A percentile compares a stretch with the other conserved stretches of the same genome.
Evolutionary conservation across 2,329 filamentous ascomycete species (phyloP).

Genomic region (Xylariaceae sp.): DNA sequence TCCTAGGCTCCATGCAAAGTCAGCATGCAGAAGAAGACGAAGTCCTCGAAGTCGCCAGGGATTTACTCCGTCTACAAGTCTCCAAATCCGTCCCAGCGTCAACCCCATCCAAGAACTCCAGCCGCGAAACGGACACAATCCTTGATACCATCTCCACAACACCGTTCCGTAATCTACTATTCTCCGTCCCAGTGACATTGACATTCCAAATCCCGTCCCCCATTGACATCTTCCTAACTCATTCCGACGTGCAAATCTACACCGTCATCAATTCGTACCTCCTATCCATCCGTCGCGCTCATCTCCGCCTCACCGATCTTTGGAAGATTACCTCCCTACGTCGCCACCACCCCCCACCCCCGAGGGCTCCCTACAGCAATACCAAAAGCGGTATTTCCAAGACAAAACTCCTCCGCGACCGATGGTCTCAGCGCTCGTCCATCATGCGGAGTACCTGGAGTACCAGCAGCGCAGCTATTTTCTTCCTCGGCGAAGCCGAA

Average conservation of each 20-base stretch:
- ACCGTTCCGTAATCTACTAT: constrained; percentile 73
- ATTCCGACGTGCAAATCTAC: constrained; percentile 71
- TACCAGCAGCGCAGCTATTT: constrained; percentile 77
- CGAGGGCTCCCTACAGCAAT: constrained; percentile 57
- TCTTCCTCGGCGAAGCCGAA: constrained; percentile 82
- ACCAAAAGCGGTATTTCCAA: constrained; percentile 54
- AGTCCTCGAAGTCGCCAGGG: constrained; percentile 73
- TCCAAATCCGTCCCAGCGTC: constrained; percentile 41
- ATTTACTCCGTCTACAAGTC: constrained; percentile 63
- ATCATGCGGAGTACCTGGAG: constrained; percentile 84
- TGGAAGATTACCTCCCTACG: constrained; percentile 82
- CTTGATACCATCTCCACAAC: constrained; percentile 40
- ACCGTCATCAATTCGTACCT: constrained; percentile 84
- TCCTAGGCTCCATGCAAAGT: constrained; percentile 68
- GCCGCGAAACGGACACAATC: constrained; percentile 23
- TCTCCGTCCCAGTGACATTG: constrained; percentile 69
- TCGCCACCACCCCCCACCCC: constrained; percentile 68
- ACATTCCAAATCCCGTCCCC: constrained; percentile 70
- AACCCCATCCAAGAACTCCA: constrained; percentile 35
- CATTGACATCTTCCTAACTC: constrained; percentile 78
- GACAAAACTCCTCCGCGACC: constrained; percentile 56
- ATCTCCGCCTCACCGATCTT: constrained; percentile 74
- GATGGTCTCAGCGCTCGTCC: constrained; percentile 56
- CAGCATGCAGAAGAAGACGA: constrained; percentile 73
- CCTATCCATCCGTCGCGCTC: constrained; percentile 75